A percentile compares a stretch with the other conserved stretches of the same genome.
Evolutionary conservation across 164 flowering plant genomes (phyloP).

Genomic region (Warburgia ugandensis): DNA sequence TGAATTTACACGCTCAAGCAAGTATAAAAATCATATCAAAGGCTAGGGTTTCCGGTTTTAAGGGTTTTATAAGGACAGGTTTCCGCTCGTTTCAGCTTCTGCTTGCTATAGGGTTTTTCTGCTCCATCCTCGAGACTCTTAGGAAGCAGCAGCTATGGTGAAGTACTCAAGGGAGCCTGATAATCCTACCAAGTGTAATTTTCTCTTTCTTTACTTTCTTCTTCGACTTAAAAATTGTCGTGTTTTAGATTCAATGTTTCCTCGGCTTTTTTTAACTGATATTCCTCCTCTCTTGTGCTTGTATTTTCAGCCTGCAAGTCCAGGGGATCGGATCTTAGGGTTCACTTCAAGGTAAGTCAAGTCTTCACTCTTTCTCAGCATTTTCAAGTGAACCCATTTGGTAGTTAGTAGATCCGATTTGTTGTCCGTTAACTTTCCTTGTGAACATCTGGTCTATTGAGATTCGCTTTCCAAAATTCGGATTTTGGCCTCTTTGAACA

Average conservation of each 20-base stretch:
- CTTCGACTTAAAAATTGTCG: background rate
- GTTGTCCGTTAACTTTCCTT: background rate
- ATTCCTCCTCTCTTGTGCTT: background rate
- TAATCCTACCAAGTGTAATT: constrained; percentile 57
- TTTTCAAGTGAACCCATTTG: background rate
- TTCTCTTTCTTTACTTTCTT: background rate
- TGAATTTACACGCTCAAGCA: too few relatives aligned
- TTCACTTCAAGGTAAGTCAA: constrained; percentile 63
- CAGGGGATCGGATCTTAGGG: constrained; percentile 68
- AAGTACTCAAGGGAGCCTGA: constrained; percentile 77
- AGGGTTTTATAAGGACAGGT: too few relatives aligned
- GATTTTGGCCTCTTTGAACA: too few relatives aligned
- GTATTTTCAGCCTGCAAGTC: constrained; percentile 57
- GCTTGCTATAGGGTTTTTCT: too few relatives aligned
- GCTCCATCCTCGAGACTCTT: background rate
- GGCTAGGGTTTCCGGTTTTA: too few relatives aligned
- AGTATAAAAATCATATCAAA: too few relatives aligned
- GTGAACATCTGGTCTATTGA: too few relatives aligned
- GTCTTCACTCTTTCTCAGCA: background rate
- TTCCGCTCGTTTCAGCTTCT: background rate
- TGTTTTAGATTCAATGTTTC: background rate
- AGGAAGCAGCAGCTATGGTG: constrained; percentile 26
- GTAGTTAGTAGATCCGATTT: background rate
- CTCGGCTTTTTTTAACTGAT: background rate
- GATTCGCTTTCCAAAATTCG: too few relatives aligned